Evolutionary conservation across 1,284 basidiomycete genomes (phyloP).

Genomic region (Tylopilus sp.): DNA sequence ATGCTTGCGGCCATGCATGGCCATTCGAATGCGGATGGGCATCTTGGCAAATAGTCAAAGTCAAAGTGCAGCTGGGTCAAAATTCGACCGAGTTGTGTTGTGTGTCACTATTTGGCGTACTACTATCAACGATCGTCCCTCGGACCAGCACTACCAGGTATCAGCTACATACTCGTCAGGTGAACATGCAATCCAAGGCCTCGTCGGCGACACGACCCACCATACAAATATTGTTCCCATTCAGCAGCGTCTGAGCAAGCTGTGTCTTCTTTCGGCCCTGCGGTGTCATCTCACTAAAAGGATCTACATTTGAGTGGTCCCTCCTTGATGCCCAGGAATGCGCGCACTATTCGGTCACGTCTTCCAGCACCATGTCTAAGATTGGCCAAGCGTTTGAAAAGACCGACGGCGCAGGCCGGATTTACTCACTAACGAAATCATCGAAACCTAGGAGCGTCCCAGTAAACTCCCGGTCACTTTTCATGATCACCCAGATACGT

Average conservation of each 20-base stretch:
- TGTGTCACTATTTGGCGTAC: conserved; percentile 29
- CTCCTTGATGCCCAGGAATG: not conserved
- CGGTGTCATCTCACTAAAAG: conserved; percentile 76
- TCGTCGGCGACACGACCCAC: conserved; percentile 44
- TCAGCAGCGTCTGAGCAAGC: conserved; percentile 88
- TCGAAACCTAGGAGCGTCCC: conserved; percentile 97
- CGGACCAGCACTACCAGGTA: conserved; percentile 78
- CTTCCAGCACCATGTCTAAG: conserved; percentile 95
- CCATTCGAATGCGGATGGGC: conserved; percentile 84
- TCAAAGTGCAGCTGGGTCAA: not conserved
- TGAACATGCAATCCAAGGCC: not conserved
- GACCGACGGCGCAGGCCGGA: not conserved
- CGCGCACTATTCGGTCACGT: conserved; percentile 92
- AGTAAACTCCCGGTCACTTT: conserved; percentile 92
- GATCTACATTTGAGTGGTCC: conserved; percentile 14
- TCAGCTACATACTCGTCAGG: conserved; percentile 52
- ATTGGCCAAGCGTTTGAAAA: not conserved
- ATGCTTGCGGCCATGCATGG: conserved; percentile 80
- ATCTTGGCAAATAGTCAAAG: conserved; percentile 42
- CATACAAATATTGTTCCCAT: conserved; percentile 99
- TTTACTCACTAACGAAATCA: conserved; percentile 96
- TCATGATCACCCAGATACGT: conserved; percentile 96
- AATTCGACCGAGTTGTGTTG: conserved; percentile 5
- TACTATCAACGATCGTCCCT: not conserved
- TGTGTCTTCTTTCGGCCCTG: conserved; percentile 82